Conservation (phyloP, 2,329 filamentous ascomycete species). For the Talaromyces funiculosus region DNA sequence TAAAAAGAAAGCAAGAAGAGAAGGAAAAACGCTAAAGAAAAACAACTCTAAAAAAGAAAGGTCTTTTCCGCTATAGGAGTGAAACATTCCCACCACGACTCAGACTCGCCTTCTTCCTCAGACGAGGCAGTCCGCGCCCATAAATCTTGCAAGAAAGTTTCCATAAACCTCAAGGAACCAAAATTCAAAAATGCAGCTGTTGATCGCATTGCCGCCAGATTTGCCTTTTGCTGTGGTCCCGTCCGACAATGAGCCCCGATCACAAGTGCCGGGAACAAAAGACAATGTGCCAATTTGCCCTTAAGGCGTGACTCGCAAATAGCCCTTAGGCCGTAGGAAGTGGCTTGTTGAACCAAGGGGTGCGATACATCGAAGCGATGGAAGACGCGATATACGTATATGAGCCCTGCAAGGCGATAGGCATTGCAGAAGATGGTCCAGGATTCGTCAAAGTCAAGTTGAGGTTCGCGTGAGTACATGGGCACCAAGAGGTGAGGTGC, state of each 20-base stretch:
- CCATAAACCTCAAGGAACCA: slow-evolving; percentile 15
- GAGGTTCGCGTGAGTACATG: slow-evolving; percentile 5
- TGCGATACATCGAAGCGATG: slow-evolving; percentile 37
- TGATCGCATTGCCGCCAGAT: slow-evolving; percentile 5
- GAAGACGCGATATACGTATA: slow-evolving; percentile 42
- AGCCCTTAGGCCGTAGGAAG: slow-evolving; percentile 8
- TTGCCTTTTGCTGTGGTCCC: slow-evolving; percentile 7
- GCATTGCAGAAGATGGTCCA: slow-evolving; percentile 34
- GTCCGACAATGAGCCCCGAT: slow-evolving; percentile 15
- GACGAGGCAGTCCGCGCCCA: neutral
- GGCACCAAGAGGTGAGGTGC: neutral
- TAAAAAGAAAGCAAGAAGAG: neutral
- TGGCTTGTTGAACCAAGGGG: slow-evolving; percentile 34
- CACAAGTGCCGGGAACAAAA: slow-evolving; percentile 16
- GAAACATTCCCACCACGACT: slow-evolving; percentile 16
- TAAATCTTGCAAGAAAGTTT: slow-evolving; percentile 12
- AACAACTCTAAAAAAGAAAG: slow-evolving; percentile 13
- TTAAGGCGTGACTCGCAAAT: slow-evolving; percentile 14
- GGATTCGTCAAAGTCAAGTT: slow-evolving; percentile 28
- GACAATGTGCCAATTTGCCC: slow-evolving; percentile 16
- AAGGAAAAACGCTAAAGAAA: neutral
- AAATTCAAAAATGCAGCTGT: slow-evolving; percentile 15
- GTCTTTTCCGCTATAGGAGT: slow-evolving; percentile 13
- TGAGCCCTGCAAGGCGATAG: slow-evolving; percentile 39
- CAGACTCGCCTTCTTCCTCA: neutral